A percentile compares a stretch with the other conserved stretches of the same genome.
Conservation (phyloP, 371 early-diverging fungal species). For the Mucor mucedo region DNA sequence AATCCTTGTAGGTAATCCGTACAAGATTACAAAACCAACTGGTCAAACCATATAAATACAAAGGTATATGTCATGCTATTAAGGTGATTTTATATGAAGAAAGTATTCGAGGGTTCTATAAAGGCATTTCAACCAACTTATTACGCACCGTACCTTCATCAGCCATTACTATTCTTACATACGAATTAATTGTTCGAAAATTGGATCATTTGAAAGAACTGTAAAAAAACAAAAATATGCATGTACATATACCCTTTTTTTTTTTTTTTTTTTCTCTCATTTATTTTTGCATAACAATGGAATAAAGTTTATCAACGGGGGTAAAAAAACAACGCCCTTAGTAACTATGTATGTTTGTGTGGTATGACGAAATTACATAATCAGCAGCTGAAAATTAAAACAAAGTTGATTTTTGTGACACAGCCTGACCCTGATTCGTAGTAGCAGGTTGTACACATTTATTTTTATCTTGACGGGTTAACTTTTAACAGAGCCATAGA, state of each 20-base stretch:
- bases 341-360: no score
- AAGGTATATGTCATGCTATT: slow-evolving; percentile 77
- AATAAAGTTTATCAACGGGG: no score
- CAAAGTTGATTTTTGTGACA: no score
- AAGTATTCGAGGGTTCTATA: slow-evolving; percentile 83
- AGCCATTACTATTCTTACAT: slow-evolving; percentile 87
- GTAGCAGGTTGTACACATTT: no score
- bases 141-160: slow-evolving; percentile 90
- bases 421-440: no score
- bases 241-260: background rate
- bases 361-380: no score
- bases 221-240: background rate
- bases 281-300: no score
- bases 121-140: slow-evolving; percentile 86
- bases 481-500: no score
- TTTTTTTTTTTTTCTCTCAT: background rate
- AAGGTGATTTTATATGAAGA: slow-evolving; percentile 77
- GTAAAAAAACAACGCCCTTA: no score
- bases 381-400: no score
- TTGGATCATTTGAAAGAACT: slow-evolving; percentile 36
- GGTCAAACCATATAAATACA: slow-evolving; percentile 72
- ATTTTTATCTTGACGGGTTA: no score
- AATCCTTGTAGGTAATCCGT: slow-evolving; percentile 58
- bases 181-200: slow-evolving; percentile 63
- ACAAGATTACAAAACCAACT: slow-evolving; percentile 90